These are phyloP conservation scores for Debaryomycetaceae sp. DNA, from an alignment of 1,139 yeast species.

Conservation along the genomic window DNA sequence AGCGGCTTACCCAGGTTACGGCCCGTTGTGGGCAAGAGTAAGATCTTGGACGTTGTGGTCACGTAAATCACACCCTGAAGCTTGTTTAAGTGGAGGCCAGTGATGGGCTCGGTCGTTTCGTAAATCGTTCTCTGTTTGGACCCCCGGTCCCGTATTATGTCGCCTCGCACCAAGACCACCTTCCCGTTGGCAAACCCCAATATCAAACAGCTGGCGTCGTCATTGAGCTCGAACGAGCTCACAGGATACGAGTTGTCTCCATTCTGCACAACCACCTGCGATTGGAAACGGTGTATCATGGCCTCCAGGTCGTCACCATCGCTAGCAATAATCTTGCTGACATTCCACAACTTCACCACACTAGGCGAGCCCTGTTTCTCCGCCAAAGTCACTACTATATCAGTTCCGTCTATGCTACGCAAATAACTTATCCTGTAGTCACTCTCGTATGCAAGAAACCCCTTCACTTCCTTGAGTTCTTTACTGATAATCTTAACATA, in stretches of 20 bases:
- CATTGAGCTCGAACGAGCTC: conserved; percentile 57
- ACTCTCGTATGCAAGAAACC: conserved; percentile 62
- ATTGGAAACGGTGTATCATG: conserved; percentile 28
- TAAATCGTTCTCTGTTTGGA: conserved; percentile 79
- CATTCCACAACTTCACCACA: conserved; percentile 68
- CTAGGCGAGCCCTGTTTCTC: conserved; percentile 71
- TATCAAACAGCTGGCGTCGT: conserved; percentile 63
- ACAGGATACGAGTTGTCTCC: conserved; percentile 71
- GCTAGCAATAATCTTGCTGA: conserved; percentile 44
- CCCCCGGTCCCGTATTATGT: conserved; percentile 82
- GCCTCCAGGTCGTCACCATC: conserved; percentile 31
- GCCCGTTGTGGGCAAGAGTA: conserved; percentile 77
- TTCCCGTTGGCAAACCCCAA: conserved; percentile 88
- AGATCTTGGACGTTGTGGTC: conserved; percentile 65
- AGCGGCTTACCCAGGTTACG: conserved; percentile 70
- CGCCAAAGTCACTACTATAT: conserved; percentile 64
- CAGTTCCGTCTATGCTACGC: conserved; percentile 42
- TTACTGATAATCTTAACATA: conserved; percentile 57
- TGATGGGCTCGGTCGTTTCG: conserved; percentile 72
- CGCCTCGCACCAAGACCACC: conserved; percentile 82
- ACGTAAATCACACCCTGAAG: conserved; percentile 50
- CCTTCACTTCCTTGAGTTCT: conserved; percentile 41
- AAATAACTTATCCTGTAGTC: conserved; percentile 64
- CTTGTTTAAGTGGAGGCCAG: conserved; percentile 62
- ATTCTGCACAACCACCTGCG: conserved; percentile 34